Evolutionary conservation across 345 rosid species (phyloP), one percentile per base, ranked within the genome.

Genomic region (Gossypium turneri): DNA sequence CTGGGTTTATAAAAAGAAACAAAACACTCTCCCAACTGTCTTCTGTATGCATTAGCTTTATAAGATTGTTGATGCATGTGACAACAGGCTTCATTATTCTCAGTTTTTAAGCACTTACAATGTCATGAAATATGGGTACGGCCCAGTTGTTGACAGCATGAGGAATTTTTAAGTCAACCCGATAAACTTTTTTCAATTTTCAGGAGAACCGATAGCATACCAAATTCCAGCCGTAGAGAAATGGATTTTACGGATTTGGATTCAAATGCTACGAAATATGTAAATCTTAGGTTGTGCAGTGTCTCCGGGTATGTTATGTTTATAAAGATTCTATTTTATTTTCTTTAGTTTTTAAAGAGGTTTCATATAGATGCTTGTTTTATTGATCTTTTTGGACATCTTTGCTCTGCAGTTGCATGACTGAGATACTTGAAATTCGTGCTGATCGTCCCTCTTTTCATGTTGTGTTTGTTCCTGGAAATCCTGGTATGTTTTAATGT

Each of bases 391-490:
- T 72, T 38, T 38, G 62, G 43, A 22, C 69, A 50, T 59, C 22
- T 62, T 72, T 24, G 24, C 68, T 74, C 79, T 58, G 51, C 76
- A 92, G 98, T 72, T 84, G 55, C 55, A 83, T 85, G 58, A 88
- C 94, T 19, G 95, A 90, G 85, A 44, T 94, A 53, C 86, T 92
- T 66, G 97, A 91, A 78, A 78, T 94, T 81, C 75, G 61, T 59
- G 82, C 97, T 58, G 92, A 87, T 70, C 80, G 88, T 71, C 97
- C 94, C 43, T 76, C 47, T 64, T 70, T 90, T 67, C 86, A 84
- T 77, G 86, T 94, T 67, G 75, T 92, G 80, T 76, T 92, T 69
- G 82, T 92, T n/a, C 97, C 95, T 65, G 98, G 97, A 50, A 92
- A 92, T 82, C 95, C 97, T 74, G 97, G 97, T 88, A 74, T 74